A percentile compares a stretch with the other conserved stretches of the same genome.
phyloP scores from a whole-genome alignment of 306 rosid genomes.

The Mimosa bimucronata region DNA sequence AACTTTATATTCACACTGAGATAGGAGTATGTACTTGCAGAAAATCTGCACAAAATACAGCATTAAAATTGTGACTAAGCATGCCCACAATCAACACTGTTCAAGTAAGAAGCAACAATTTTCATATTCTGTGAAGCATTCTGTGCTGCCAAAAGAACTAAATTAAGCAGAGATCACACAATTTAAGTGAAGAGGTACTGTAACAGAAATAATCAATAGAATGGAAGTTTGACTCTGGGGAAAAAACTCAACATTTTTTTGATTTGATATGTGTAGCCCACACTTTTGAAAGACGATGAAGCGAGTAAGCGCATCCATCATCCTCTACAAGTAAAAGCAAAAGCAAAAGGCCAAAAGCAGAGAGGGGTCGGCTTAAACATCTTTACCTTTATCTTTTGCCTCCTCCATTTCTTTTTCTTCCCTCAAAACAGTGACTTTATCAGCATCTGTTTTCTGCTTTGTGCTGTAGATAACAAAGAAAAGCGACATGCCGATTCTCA shows the following conservation, averaged over 20 bases:
- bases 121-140: background rate
- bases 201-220: background rate
- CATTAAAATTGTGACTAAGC: background rate
- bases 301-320: constrained; percentile 7
- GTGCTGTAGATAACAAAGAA: constrained; percentile 36
- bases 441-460: constrained; percentile 34
- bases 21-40: background rate
- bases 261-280: constrained; percentile 27
- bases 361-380: constrained; percentile 42
- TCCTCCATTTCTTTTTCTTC: constrained; percentile 33
- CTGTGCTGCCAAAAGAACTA: background rate
- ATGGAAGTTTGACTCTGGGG: background rate
- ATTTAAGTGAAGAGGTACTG: constrained; percentile 26
- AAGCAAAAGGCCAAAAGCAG: constrained; percentile 43
- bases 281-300: constrained; percentile 28
- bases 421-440: constrained; percentile 44
- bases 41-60: background rate
- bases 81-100: background rate
- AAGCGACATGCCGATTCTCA: background rate
- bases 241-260: background rate
- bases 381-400: constrained; percentile 65
- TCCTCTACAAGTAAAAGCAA: constrained; percentile 33
- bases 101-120: background rate
- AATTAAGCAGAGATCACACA: background rate
- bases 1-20: background rate